Percentiles rank a stretch among this genome's conserved stretches.
These are phyloP conservation scores for Phalaenopsis equestris DNA, from an alignment of 106 monocot genomes.

Conservation along the genomic window DNA sequence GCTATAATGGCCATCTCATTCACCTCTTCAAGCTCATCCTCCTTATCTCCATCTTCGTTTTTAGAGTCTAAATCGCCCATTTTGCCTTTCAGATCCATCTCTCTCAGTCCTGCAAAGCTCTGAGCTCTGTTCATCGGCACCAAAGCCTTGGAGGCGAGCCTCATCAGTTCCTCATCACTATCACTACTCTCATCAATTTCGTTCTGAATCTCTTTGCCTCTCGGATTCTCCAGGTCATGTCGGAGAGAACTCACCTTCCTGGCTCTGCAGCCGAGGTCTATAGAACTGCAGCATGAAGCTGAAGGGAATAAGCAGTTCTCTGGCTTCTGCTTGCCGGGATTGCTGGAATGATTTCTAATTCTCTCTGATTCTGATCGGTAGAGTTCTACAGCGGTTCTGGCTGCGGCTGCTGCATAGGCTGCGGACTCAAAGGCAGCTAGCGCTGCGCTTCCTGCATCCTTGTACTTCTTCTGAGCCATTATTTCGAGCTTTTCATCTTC, in stretches of 20 bases:
- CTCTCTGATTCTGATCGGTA: slow-evolving; percentile 28
- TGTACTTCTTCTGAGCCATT: slow-evolving; percentile 6
- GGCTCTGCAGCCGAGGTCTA: not conserved
- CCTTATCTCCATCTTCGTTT: not conserved
- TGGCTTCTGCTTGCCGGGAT: not conserved
- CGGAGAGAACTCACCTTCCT: not conserved
- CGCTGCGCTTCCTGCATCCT: slow-evolving; percentile 57
- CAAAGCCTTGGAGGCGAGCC: not conserved
- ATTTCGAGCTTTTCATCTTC: not conserved
- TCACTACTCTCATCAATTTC: slow-evolving; percentile 13
- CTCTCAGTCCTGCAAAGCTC: slow-evolving; percentile 1
- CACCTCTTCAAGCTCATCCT: not conserved
- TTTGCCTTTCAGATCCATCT: not conserved
- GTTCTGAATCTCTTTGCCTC: not conserved
- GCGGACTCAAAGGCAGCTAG: slow-evolving; percentile 72
- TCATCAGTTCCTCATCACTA: not conserved
- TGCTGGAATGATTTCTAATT: not conserved
- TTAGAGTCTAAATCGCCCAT: not conserved
- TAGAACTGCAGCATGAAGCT: slow-evolving; percentile 8
- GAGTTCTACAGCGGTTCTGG: slow-evolving; percentile 54
- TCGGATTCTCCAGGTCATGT: not conserved
- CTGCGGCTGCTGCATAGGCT: slow-evolving; percentile 59
- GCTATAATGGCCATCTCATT: not conserved
- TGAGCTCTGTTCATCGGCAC: not conserved
- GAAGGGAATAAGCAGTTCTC: not conserved